Conservation (phyloP, 176 grass and related monocot species). For the Musa acuminata region DNA sequence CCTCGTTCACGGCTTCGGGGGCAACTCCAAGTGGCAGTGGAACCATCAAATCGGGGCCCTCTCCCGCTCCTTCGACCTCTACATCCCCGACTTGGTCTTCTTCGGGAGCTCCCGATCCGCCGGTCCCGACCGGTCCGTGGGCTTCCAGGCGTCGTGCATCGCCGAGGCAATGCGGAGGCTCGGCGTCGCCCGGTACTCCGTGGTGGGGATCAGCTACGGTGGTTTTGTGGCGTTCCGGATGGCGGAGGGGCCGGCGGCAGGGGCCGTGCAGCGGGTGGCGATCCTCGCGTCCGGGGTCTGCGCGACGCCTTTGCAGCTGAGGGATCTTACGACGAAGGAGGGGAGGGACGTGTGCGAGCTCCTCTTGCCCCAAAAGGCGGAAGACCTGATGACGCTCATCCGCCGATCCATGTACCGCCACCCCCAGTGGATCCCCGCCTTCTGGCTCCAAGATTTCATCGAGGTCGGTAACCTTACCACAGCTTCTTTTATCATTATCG, state of each 20-base stretch:
- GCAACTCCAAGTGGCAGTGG: constrained; percentile 50
- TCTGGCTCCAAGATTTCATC: constrained; percentile 76
- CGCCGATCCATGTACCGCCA: constrained; percentile 71
- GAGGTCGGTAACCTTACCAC: constrained; percentile 28
- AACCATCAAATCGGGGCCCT: constrained; percentile 27
- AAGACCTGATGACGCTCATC: constrained; percentile 51
- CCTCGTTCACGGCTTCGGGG: constrained; percentile 44
- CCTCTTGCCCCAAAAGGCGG: constrained; percentile 49
- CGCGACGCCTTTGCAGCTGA: constrained; percentile 26
- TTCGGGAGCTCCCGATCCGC: constrained; percentile 31
- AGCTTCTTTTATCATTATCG: neutral
- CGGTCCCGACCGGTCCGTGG: constrained; percentile 46
- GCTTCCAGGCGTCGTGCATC: constrained; percentile 62
- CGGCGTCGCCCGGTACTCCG: constrained; percentile 42
- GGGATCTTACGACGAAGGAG: constrained; percentile 38
- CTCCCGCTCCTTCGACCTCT: constrained; percentile 40
- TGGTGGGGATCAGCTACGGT: constrained; percentile 45
- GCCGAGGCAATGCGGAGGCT: constrained; percentile 66
- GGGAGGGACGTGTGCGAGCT: constrained; percentile 49
- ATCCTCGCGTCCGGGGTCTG: constrained; percentile 58
- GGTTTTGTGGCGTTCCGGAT: constrained; percentile 44
- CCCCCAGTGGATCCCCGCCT: constrained; percentile 63
- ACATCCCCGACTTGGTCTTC: constrained; percentile 47
- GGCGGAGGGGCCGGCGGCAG: constrained; percentile 44
- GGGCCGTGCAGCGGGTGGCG: constrained; percentile 33